Conservation (phyloP, 2,329 filamentous ascomycete genomes). For the Blumeria graminis region DNA sequence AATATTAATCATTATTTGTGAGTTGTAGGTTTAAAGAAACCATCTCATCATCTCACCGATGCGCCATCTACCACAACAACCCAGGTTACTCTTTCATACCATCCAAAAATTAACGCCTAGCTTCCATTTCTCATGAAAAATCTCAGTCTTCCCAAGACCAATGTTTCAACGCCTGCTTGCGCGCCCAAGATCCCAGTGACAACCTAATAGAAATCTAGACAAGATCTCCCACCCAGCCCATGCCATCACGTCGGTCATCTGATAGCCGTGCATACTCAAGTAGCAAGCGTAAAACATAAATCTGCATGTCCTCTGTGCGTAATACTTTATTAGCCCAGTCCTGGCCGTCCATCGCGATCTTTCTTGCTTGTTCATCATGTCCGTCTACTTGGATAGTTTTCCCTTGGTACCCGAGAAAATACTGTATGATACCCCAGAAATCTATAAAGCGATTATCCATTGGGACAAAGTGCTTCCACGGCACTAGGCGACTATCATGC, state of each 20-base stretch:
- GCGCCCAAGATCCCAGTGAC: neutral
- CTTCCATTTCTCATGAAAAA: no score
- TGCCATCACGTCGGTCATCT: constrained; percentile 15
- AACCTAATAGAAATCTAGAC: neutral
- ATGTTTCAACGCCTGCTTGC: neutral
- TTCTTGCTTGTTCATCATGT: constrained; percentile 30
- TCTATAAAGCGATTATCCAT: constrained; percentile 56
- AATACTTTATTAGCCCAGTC: constrained; percentile 51
- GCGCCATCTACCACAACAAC: no score
- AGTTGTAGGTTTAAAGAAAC: no score
- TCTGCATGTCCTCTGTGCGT: constrained; percentile 41
- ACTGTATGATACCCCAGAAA: constrained; percentile 50
- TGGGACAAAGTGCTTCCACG: constrained; percentile 65
- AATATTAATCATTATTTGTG: no score
- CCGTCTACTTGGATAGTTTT: constrained; percentile 10
- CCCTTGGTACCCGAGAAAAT: constrained; percentile 41
- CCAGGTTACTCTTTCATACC: no score
- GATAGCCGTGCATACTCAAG: constrained; percentile 29
- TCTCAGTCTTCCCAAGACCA: no score
- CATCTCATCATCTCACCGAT: no score
- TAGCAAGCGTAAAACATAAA: constrained; percentile 38
- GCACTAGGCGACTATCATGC: constrained; percentile 50
- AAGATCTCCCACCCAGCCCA: constrained; percentile 15
- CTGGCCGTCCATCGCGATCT: constrained; percentile 39
- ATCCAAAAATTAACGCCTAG: neutral